Conservation (phyloP, 805 yeast genomes). For the Yamadazyma endophytica region DNA sequence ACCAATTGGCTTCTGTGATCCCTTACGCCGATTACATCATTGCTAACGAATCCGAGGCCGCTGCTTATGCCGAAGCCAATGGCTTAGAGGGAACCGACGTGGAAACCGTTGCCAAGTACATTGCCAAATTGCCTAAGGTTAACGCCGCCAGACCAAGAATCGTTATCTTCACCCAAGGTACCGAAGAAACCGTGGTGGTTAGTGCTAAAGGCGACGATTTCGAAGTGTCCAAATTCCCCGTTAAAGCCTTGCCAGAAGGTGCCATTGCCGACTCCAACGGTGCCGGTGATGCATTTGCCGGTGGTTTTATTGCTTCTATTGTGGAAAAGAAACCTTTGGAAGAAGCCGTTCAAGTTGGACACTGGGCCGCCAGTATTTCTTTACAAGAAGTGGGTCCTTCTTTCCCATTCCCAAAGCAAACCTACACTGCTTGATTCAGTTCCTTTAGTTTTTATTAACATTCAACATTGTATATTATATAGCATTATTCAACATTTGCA, state of each 20-base stretch:
- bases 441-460: neutral
- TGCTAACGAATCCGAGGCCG: slow-evolving; percentile 97
- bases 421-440: slow-evolving; percentile 30
- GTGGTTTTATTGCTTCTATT: slow-evolving; percentile 88
- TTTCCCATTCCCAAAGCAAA: slow-evolving; percentile 75
- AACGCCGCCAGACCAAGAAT: slow-evolving; percentile 70
- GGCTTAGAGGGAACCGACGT: slow-evolving; percentile 59
- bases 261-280: slow-evolving; percentile 92
- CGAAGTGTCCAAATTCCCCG: slow-evolving; percentile 53
- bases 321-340: slow-evolving; percentile 65
- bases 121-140: slow-evolving; percentile 75
- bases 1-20: slow-evolving; percentile 69
- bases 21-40: slow-evolving; percentile 89
- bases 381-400: slow-evolving; percentile 94
- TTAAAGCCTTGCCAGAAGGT: slow-evolving; percentile 62
- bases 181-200: slow-evolving; percentile 83
- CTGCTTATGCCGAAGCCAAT: slow-evolving; percentile 86
- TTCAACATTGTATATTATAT: slow-evolving; percentile 1
- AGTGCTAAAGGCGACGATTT: slow-evolving; percentile 49
- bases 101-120: slow-evolving; percentile 71
- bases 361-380: slow-evolving; percentile 92
- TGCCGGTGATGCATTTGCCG: slow-evolving; percentile 98
- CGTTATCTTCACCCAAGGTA: slow-evolving; percentile 93
- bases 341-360: slow-evolving; percentile 75
- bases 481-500: slow-evolving; percentile 6